These are phyloP conservation scores for Penicillium bialowiezense DNA, from an alignment of 495 filamentous ascomycete species.

Conservation along the genomic window DNA sequence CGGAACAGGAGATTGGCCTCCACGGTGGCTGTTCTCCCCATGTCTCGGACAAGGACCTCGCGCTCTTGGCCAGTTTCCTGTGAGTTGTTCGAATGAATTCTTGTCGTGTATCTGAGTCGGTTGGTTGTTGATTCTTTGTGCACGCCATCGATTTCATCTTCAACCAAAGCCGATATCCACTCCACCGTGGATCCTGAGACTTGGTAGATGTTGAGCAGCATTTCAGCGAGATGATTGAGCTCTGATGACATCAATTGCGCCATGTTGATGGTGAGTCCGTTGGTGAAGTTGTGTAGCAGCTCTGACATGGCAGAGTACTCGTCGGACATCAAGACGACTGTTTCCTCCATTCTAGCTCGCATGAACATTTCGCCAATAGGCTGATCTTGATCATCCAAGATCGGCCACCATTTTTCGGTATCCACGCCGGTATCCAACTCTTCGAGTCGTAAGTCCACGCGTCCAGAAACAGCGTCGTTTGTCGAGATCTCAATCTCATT, in stretches of 20 bases:
- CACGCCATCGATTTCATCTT: slow-evolving; percentile 94
- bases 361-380: slow-evolving; percentile 83
- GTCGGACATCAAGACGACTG: slow-evolving; percentile 79
- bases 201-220: slow-evolving; percentile 91
- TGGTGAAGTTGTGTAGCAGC: slow-evolving; percentile 78
- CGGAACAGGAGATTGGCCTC: slow-evolving; percentile 96
- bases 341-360: slow-evolving; percentile 78
- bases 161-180: slow-evolving; percentile 90
- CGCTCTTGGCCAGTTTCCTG: slow-evolving; percentile 59
- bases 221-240: slow-evolving; percentile 76
- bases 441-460: slow-evolving; percentile 80
- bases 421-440: slow-evolving; percentile 76
- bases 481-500: slow-evolving; percentile 52
- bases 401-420: slow-evolving; percentile 85
- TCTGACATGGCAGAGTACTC: slow-evolving; percentile 85
- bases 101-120: slow-evolving; percentile 68
- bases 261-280: slow-evolving; percentile 81
- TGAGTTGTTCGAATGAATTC: slow-evolving; percentile 78
- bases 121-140: slow-evolving; percentile 69
- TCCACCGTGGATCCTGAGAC: slow-evolving; percentile 85
- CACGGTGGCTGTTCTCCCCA: slow-evolving; percentile 54
- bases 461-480: slow-evolving; percentile 63
- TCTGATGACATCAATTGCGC: slow-evolving; percentile 73
- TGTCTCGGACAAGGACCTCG: slow-evolving; percentile 58
- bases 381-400: slow-evolving; percentile 70